phyloP scores from a whole-genome alignment of 1,284 basidiomycete species.

The Malassezia equina region DNA sequence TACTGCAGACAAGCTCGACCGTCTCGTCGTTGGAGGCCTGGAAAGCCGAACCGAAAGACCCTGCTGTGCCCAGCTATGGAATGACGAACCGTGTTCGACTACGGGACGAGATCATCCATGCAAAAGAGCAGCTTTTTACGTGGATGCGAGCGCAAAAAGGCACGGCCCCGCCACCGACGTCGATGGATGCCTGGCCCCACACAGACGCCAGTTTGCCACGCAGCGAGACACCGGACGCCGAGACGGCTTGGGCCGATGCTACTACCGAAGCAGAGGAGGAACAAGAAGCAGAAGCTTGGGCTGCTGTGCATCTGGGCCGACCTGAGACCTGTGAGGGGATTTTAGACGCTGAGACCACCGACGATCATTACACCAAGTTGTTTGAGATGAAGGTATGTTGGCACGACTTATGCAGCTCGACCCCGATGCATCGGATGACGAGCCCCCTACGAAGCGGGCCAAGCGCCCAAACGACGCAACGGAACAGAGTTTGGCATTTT shows the following conservation, averaged over 20 bases:
- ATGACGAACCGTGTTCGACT: constrained; percentile 33
- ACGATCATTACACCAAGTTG: constrained; percentile 3
- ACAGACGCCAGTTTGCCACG: neutral
- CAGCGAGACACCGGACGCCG: neutral
- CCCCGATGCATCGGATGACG: neutral
- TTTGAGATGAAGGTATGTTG: constrained; percentile 9
- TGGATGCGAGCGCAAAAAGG: constrained; percentile 38
- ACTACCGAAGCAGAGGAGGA: neutral
- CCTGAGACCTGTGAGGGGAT: neutral
- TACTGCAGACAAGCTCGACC: neutral
- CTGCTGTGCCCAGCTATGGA: constrained; percentile 12
- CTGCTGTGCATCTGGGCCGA: neutral
- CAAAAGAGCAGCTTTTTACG: constrained; percentile 33
- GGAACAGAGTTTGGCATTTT: neutral
- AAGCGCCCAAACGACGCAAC: neutral
- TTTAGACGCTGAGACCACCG: neutral
- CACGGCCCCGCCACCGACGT: constrained; percentile 24
- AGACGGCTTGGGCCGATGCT: no score
- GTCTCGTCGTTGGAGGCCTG: neutral
- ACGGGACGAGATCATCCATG: constrained; percentile 31
- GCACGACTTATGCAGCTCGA: constrained; percentile 7
- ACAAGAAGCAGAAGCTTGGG: neutral
- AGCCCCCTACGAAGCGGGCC: constrained; percentile 2
- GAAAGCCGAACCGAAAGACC: neutral
- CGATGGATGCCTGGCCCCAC: constrained; percentile 16